Base-by-base conservation (phyloP, 2,329 filamentous ascomycete genomes). In the Ophiostoma novo-ulmi region DNA sequence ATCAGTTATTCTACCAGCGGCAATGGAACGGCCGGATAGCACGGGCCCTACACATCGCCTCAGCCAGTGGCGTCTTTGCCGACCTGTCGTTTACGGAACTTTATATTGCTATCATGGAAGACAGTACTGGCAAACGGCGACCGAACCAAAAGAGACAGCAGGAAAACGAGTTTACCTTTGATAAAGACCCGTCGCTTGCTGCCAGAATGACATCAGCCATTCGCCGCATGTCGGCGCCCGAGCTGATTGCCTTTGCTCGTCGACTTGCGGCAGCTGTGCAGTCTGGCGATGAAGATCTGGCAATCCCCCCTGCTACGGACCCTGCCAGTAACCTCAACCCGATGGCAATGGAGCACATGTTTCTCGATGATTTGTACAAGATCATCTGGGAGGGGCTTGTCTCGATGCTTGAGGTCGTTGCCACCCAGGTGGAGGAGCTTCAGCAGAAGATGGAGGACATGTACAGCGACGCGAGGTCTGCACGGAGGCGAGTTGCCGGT, bases 61-160 rank as follows among this genome's bases (percentile, higher is more conserved):
- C 80, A 41, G 79, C 80, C 41, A 75, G 78, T 52, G 75, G 80
- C 39, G 69, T 72, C 0, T 74, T 74, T 58, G 36, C 69, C 5
- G 69, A 63, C 41, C 73, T 77, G 8, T 78, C 80, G n/a, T 87
- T 86, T 73, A 82, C 83, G 0, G 80, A 81, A 52, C 80, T 90
- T 8, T 93, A 91, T 78, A 82, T 89, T 22, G 82, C 87, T 68
- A 85, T 86, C 7, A 82, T 91, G 6, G 71, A 72, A 26, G 70
- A 64, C 7, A 44, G 69, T 17, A 39, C 58, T 2, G 70, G 65
- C 20, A 31, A 13, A 10, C 39, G 38, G 13, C 38, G 39, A 31
- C 65, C 74, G 78, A 68, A 26, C 14, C 63, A 39, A 6, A 8
- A 22, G 4, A 65, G n/a, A 22, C 31, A 39, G 20, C 63, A 65